These are phyloP conservation scores for Lasiodiplodia gonubiensis DNA, from an alignment of 2,329 filamentous ascomycete genomes.

Conservation along the genomic window DNA sequence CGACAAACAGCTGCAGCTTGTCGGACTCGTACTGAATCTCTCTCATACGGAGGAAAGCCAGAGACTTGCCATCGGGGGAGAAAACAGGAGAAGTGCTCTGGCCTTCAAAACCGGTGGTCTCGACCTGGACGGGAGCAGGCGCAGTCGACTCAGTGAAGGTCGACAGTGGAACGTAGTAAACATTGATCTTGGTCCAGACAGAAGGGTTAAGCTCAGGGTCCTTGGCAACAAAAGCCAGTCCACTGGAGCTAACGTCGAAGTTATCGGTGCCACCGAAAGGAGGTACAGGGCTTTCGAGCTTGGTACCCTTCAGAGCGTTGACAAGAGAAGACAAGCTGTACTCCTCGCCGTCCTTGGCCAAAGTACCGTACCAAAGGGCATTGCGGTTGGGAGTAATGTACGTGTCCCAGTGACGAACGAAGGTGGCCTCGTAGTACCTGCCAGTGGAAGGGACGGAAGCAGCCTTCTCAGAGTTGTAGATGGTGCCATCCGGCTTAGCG, in stretches of 20 bases:
- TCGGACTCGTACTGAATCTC: constrained; percentile 81
- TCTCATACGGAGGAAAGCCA: constrained; percentile 82
- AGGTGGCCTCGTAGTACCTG: constrained; percentile 75
- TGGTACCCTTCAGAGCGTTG: constrained; percentile 67
- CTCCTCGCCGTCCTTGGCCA: constrained; percentile 45
- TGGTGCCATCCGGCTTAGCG: constrained; percentile 69
- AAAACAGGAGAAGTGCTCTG: constrained; percentile 73
- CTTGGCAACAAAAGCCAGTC: constrained; percentile 76
- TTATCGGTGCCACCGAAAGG: constrained; percentile 82
- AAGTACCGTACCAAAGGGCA: constrained; percentile 73
- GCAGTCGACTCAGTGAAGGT: constrained; percentile 63
- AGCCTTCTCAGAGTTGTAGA: constrained; percentile 69
- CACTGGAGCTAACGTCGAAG: constrained; percentile 73
- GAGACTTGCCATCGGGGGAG: constrained; percentile 71
- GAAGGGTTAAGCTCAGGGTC: constrained; percentile 74
- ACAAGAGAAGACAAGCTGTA: constrained; percentile 55
- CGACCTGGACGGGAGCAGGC: constrained; percentile 58
- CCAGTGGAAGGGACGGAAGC: constrained; percentile 67
- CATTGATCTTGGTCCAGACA: constrained; percentile 78
- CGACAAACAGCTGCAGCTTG: constrained; percentile 70
- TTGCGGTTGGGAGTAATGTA: constrained; percentile 73
- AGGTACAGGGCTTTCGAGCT: constrained; percentile 70
- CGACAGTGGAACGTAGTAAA: constrained; percentile 73
- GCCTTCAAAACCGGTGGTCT: constrained; percentile 65
- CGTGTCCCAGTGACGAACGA: constrained; percentile 83